Evolutionary conservation across 1,139 yeast genomes (phyloP), one percentile per base, ranked within the genome.

Genomic region (Saccharomyces uvarum): DNA sequence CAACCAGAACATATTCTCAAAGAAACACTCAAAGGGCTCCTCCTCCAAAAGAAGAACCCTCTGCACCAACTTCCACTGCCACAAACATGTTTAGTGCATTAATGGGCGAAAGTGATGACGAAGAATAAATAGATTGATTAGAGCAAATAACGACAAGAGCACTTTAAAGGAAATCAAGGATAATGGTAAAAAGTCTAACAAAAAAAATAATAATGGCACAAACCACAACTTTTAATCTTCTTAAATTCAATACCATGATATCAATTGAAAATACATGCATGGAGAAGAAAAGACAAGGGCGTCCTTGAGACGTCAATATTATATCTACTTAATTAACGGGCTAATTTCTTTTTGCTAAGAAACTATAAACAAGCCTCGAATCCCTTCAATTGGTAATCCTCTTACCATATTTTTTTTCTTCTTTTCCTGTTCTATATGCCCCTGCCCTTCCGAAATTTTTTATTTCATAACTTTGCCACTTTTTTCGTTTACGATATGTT

Each of bases 11-110:
- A n/a, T 53, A 63, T 41, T 64, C 71, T 42, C 56, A 58, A 47
- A 66, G 69, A 53, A 62, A 57, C 46, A 57, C 61, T 49, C 67
- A 61, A 52, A 65, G 62, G 53, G 54, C 60, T 21, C 59, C 59
- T 38, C 59, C 59, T n/a, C 55, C 52, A 32, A 63, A 66, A 56
- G 71, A 68, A 54, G 68, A 66, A 57, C 63, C 65, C 26, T 56
- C 64, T 32, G 61, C 59, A 47, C 61, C 63, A 51, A 60, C 61
- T n/a, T 60, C 62, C 51, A 57, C 65, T 24, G 59, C 63, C 32
- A 54, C 59, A 14, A 68, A 68, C 59, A 67, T 66, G 66, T 68
- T 68, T 49, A 64, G 63, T 59, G 70, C 70, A 54, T 63, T 67
- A 56, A 66, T 66, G 70, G 66, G 62, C 53, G 56, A 60, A 51